Evolutionary conservation across 148 eudicot species (phyloP), one percentile per base, ranked within the genome.

Genomic region (Fagopyrum esculentum): DNA sequence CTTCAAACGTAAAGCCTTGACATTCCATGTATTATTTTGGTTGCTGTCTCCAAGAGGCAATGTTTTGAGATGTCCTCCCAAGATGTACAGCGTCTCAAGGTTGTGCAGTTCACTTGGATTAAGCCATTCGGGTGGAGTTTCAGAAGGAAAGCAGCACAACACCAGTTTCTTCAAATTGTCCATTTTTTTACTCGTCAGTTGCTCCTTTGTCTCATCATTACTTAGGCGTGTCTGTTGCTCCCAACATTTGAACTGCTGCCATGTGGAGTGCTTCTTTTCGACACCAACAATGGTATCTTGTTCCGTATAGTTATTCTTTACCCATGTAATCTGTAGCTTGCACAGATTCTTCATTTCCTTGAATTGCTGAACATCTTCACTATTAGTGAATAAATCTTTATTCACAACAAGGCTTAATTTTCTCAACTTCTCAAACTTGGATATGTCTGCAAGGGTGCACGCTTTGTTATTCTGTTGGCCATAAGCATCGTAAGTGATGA

Each of bases 351-450:
- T 64, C 70, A 64, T 26, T 40, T 40, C 43, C 45, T 9, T 40
- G 15, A 64, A 64, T 26, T 8, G 44, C 40, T 64, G 45, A 29
- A 64, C 6, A 29, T 64, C 70, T 40, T 13, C 15, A 15, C 4
- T 80, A 60, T 29, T 50, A 13, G 4, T 83, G 81, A 51, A 86
- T 30, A 9, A 76, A 0, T 73, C 70, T 45, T 74, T 70, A 19
- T 79, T 78, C 1, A 86, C 76, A 71, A 64, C 77, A 56, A 85
- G 82, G 74, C 83, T 76, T 69, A 84, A 77, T 49, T 84, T 87
- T 26, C 74, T 77, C 43, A 87, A 55, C 0, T 76, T 61, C 6
- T n/a, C n/a, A 63, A 85, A 47, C 12, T 51, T 73, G 8, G 17
- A 6, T 76, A 87, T 75, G 66, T 85, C 86, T 2, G 26, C 22